Percentiles rank a stretch among this genome's conserved stretches.
phyloP scores from a whole-genome alignment of 768 basidiomycete species.

The Fomitopsis pulvina region DNA sequence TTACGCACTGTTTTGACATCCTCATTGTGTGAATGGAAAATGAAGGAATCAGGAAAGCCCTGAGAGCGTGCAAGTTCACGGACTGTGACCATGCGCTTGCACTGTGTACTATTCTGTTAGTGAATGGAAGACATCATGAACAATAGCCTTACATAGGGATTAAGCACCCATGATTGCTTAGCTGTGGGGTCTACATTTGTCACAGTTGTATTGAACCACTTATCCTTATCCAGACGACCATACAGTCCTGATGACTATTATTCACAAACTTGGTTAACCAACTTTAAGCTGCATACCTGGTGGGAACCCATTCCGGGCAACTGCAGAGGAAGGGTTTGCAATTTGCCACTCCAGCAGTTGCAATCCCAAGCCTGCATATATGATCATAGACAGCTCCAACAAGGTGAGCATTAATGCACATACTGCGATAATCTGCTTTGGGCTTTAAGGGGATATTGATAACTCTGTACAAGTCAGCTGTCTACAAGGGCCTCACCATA shows the following conservation, averaged over 20 bases:
- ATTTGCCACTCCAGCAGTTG: conserved; percentile 54
- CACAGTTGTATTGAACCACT: conserved; percentile 66
- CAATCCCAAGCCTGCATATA: conserved; percentile 10
- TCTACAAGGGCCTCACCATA: too few relatives aligned
- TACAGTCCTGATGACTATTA: conserved; percentile 35
- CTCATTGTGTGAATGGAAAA: conserved; percentile 46
- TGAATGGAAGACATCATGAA: not conserved
- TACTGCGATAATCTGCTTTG: conserved; percentile 63
- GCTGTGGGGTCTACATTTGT: conserved; percentile 77
- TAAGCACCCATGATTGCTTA: conserved; percentile 65
- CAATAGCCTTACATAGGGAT: conserved; percentile 47
- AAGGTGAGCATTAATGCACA: not conserved
- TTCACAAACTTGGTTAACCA: not conserved
- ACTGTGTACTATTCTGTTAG: conserved; percentile 34
- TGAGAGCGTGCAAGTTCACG: conserved; percentile 76
- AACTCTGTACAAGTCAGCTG: too few relatives aligned
- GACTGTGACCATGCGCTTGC: conserved; percentile 63
- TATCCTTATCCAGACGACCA: conserved; percentile 49
- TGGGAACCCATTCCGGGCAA: conserved; percentile 45
- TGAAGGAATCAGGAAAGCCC: conserved; percentile 73
- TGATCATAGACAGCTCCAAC: not conserved
- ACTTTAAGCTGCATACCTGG: conserved; percentile 40
- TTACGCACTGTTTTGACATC: conserved; percentile 55
- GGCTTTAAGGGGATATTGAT: conserved; percentile 49
- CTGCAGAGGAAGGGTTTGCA: conserved; percentile 51